Conservation (phyloP, 169 alveolate genomes). For the Amoebophrya sp. region DNA sequence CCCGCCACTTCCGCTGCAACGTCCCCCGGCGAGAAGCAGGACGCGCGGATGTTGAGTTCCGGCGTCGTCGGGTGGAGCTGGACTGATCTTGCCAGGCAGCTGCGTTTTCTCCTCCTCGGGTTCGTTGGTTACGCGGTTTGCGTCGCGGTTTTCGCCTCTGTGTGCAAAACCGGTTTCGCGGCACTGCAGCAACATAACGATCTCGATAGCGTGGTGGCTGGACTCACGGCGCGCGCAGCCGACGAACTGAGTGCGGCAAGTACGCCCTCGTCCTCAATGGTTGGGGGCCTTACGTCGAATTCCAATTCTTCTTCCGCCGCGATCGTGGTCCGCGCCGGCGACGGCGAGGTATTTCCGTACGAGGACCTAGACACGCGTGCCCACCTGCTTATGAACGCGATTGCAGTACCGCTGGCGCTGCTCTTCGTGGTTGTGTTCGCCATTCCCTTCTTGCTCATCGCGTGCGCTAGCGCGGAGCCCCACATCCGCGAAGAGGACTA, state of each 20-base stretch:
- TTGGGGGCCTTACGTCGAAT: not conserved
- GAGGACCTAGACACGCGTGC: not conserved
- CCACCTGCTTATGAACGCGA: not conserved
- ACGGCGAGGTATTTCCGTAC: not conserved
- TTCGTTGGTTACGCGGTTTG: not conserved
- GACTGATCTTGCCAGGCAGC: not conserved
- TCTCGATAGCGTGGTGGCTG: no score
- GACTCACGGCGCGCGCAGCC: no score
- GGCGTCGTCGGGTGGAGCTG: no score
- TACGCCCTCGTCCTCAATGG: not conserved
- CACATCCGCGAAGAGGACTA: not conserved
- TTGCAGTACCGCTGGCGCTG: not conserved
- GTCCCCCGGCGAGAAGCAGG: no score
- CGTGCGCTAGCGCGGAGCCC: not conserved
- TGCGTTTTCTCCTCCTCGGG: not conserved
- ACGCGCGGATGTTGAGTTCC: no score
- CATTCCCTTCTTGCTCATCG: not conserved
- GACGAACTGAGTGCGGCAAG: not conserved
- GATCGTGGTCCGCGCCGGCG: not conserved
- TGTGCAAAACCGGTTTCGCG: not conserved
- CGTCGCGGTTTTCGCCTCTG: not conserved
- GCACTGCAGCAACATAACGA: no score
- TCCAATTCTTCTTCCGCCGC: no score
- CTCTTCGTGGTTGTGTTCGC: not conserved
- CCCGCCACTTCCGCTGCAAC: no score